These are phyloP conservation scores for Auriscalpium orientale DNA, from an alignment of 768 basidiomycete genomes.

Conservation along the genomic window DNA sequence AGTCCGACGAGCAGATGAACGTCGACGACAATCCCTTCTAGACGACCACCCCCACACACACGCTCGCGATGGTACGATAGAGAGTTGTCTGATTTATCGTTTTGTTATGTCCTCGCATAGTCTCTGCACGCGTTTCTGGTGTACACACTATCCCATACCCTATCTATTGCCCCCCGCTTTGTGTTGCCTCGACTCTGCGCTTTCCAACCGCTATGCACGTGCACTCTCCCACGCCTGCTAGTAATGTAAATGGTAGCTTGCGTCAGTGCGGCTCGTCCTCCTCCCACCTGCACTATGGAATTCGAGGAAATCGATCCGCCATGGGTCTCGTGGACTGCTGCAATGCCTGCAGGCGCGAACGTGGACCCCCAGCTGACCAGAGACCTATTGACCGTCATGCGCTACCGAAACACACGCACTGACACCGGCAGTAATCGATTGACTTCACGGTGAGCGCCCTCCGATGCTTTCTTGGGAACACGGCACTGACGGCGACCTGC, in stretches of 20 bases:
- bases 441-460: background rate
- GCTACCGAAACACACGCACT: background rate
- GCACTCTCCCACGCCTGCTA: background rate
- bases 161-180: no score
- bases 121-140: background rate
- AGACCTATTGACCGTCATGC: conserved; percentile 1
- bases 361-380: background rate
- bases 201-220: background rate
- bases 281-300: no score
- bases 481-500: background rate
- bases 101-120: background rate
- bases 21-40: conserved; percentile 71
- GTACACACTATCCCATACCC: no score
- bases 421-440: background rate
- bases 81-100: conserved; percentile 3
- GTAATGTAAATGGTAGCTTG: background rate
- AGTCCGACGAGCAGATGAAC: conserved; percentile 31
- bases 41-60: conserved; percentile 3
- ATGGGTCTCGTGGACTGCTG: background rate
- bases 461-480: background rate
- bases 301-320: background rate
- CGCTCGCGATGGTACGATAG: background rate
- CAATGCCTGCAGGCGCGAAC: no score
- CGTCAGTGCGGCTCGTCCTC: no score
- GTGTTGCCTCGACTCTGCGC: no score